phyloP scores from a whole-genome alignment of 805 yeast species.

The Pichia nakasei region DNA sequence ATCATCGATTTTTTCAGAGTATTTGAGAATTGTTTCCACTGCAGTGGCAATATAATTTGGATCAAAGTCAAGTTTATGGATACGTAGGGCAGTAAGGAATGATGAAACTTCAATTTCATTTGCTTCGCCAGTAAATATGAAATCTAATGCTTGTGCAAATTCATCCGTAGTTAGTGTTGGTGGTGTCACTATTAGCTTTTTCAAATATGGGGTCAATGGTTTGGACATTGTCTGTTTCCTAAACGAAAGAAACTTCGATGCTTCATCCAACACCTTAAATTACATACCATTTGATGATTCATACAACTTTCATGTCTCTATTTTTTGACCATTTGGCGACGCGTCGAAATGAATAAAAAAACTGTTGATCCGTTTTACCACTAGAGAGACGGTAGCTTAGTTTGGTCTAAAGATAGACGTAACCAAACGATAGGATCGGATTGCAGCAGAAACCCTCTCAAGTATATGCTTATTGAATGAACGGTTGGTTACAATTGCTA shows the following conservation, averaged over 20 bases:
- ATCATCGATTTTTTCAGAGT: slow-evolving; percentile 46
- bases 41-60: slow-evolving; percentile 83
- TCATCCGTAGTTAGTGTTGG: slow-evolving; percentile 58
- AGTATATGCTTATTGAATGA: too few species aligned
- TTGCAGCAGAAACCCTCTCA: too few species aligned
- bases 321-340: too few species aligned
- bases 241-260: not conserved
- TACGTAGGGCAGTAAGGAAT: slow-evolving; percentile 69
- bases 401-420: too few species aligned
- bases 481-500: too few species aligned
- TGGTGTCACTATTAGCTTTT: slow-evolving; percentile 52
- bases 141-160: slow-evolving; percentile 50
- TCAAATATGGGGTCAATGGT: slow-evolving; percentile 47
- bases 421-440: too few species aligned
- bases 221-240: slow-evolving; percentile 9
- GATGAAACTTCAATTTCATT: slow-evolving; percentile 66
- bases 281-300: too few species aligned
- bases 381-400: too few species aligned
- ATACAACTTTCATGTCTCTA: too few species aligned
- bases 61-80: slow-evolving; percentile 68
- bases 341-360: too few species aligned
- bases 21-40: slow-evolving; percentile 61
- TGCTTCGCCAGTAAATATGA: slow-evolving; percentile 52
- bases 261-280: too few species aligned
- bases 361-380: too few species aligned